Evolutionary conservation across 345 rosid genomes (phyloP), one percentile per base, ranked within the genome.

Genomic region (Eucalyptus marginata): DNA sequence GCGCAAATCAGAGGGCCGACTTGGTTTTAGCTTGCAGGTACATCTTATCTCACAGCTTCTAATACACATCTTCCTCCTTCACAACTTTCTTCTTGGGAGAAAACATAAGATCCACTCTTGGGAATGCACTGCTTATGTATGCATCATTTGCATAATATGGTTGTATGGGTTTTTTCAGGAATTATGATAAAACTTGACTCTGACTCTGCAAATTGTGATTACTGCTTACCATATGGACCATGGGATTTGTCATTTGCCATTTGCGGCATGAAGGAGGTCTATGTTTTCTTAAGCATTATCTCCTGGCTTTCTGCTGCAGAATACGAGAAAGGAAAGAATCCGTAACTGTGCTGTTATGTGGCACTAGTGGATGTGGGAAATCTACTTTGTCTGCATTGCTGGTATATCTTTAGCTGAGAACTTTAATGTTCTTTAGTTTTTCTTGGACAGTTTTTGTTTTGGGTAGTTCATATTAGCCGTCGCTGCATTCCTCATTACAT

Each of bases 311-410:
- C 86, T 91, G 89, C 89, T 79, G 95, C 97, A 98, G 99, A 95
- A 95, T 97, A 92, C 96, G 99, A 86, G 99, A 98, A 93, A 97
- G 95, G 95, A 98, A 96, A 92, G 98, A 98, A 92, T 98, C 99
- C 91, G 95, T 96, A 88, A 98, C 99, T 88, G 96, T 98, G 90
- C 95, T 98, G 90, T 91, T 98, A 93, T 98, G 99, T 90, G 99
- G 99, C 87, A 98, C 99, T 76, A 98, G 99, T 90, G 99, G 99
- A 92, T 98, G 99, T 93, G 99, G 99, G 54, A 98, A 98, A 94
- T 98, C 99, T 90, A 98, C 99, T 87, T 91, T 98, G 94, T 97
- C 99, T n/a, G 97, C 99, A 22, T 94, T 98, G 94, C 97, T 98
- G 97, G 99, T 98, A 95, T 80, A 79, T 54, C 86, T 36, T 90